Base-by-base conservation (phyloP, 768 basidiomycete species). In the Thelephora ganbajun region DNA sequence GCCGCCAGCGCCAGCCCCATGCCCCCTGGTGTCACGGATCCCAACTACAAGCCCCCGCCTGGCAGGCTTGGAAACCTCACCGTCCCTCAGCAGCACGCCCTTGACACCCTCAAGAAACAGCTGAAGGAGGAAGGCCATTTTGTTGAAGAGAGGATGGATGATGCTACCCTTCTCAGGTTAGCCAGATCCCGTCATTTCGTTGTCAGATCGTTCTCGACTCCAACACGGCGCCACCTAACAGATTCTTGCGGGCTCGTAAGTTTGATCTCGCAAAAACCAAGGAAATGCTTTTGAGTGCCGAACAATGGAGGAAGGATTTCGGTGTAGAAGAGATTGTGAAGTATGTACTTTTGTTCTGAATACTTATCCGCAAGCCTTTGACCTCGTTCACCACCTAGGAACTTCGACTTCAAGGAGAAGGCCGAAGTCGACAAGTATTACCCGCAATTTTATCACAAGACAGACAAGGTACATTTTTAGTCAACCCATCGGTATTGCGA, bases 401-500 rank as follows among this genome's bases (percentile, higher is more conserved):
- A 75, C 60, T 98, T 96, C 60, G 77, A 83, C 46, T 97, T 93
- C 64, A 75, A 74, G 48, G 92, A 96, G 65, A 82, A 81, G 59
- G 66, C 63, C 34, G 72, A 79, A 56, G 92, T 97, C 6, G 78
- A 91, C 72, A 84, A 87, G 66, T 90, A 84, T 57, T 98, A 96
- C 59, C 92, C 93, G 2, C 91, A 94, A 57, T 96, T 77, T 65
- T 96, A 97, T 63, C 94, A 98, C 70, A 93, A 89, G 69, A 84
- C 72, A 54, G 94, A 98, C 72, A 91, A 83, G 72, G 90, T 90
- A 48, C 35, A 69, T 44, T 20, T 23, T 37, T 23, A 16, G 11
- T 34, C 19, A 12, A n/a, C 20, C 18, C 35, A 2, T 14, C 16
- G 3, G 19, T 11, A 3, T n/a, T 1, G 18, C 12, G 36, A 30